Base-by-base conservation (phyloP, 345 rosid genomes). In the Hirschfeldia incana region DNA sequence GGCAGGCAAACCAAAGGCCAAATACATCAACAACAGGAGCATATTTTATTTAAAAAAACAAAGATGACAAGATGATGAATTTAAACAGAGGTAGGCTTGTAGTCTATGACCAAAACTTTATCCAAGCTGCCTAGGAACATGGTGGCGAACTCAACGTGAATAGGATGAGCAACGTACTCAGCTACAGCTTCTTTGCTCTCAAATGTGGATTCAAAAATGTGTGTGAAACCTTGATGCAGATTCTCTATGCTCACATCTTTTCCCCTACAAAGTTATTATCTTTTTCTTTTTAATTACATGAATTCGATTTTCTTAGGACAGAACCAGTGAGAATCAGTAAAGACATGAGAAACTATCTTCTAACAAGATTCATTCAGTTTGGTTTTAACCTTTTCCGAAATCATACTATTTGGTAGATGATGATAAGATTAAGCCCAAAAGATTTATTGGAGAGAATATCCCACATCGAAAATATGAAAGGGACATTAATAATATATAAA, bases 141-240 rank as follows among this genome's bases (percentile, higher is more conserved):
- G 71, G 74, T 85, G 3, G 88, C 89, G 0, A 80, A 90, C 57
- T 94, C 90, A 11, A 87, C 87, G 69, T 94, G 98, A 6, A 76
- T 85, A 61, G 94, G 98, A 76, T 92, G 97, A 80, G 82, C 72
- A 63, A 87, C 2, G 69, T 94, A 94, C 80, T 92, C 94, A 0
- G 90, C 89, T 59, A 92, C 29, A 13, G 83, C 97, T 68, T 88
- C 90, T 0, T 78, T 87, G 77, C 88, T 89, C 81, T 92, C 98
- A 61, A 94, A 94, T 4, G 87, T 86, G 21, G 93, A 87, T 70
- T 86, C 88, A 51, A 94, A 92, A 46, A 94, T 63, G 65, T 94
- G 98, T 2, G 94, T 92, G 87, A 84, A 94, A 9, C 94, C 97
- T 77, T 86, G 96, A 61, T 92, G 92, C 86, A 87, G 5, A 73